Evolutionary conservation across 352 stramenopile genomes (phyloP).

Genomic region (Globisporangium spinosum): DNA sequence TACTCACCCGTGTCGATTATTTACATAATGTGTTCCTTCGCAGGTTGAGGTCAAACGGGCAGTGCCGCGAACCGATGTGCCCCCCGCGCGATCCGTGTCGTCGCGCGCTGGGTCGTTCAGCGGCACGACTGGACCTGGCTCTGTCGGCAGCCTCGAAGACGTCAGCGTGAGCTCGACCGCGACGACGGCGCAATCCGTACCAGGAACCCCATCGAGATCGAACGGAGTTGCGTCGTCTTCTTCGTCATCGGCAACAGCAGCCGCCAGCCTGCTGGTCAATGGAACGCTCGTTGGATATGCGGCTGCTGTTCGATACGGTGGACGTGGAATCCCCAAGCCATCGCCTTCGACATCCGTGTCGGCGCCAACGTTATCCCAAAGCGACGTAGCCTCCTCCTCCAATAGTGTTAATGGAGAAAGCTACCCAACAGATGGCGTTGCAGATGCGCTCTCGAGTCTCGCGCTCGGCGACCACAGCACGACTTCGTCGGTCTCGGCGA

Average conservation of each 20-base stretch:
- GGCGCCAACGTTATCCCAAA: conserved; percentile 10
- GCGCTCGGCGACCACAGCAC: conserved; percentile 49
- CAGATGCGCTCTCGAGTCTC: conserved; percentile 67
- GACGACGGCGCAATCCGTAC: conserved; percentile 50
- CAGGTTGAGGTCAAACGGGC: conserved; percentile 84
- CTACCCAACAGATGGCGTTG: conserved; percentile 41
- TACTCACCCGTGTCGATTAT: not conserved
- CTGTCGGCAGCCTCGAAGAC: conserved; percentile 70
- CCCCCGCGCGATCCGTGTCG: conserved; percentile 66
- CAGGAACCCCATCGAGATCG: conserved; percentile 52
- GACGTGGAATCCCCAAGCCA: conserved; percentile 34
- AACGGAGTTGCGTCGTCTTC: conserved; percentile 27
- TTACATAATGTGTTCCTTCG: not conserved
- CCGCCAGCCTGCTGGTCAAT: conserved; percentile 37
- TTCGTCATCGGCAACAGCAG: conserved; percentile 18
- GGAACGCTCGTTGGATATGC: conserved; percentile 70
- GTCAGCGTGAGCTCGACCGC: conserved; percentile 43
- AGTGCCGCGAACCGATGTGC: conserved; percentile 79
- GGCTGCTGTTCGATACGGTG: conserved; percentile 73
- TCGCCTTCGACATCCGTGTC: conserved; percentile 17
- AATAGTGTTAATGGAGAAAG: conserved; percentile 36
- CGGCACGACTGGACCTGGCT: conserved; percentile 66
- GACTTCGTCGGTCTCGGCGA: conserved; percentile 43
- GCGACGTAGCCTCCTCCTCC: conserved; percentile 23
- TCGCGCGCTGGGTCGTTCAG: conserved; percentile 75